These are phyloP conservation scores for Cryptosporidium muris DNA, from an alignment of 169 alveolate species.

Conservation along the genomic window DNA sequence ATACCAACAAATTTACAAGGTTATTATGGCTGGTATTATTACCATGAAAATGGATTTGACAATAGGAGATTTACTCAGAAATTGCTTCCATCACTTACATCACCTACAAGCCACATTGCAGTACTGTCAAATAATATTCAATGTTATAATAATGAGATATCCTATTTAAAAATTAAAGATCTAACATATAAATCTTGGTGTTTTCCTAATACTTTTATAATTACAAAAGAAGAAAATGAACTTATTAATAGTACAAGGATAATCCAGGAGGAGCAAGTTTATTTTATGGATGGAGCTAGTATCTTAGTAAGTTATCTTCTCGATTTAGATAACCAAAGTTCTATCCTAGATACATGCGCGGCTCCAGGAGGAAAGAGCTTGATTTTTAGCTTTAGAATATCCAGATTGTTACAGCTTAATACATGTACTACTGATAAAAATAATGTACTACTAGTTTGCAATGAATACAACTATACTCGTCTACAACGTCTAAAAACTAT, in stretches of 20 bases:
- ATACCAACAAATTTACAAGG: constrained; percentile 21
- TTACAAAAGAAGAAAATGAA: neutral
- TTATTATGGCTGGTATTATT: constrained; percentile 50
- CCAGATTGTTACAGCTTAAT: constrained; percentile 72
- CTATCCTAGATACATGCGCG: constrained; percentile 86
- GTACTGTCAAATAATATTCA: constrained; percentile 2
- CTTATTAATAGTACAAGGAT: neutral
- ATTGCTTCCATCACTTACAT: constrained; percentile 38
- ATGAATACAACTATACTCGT: constrained; percentile 74
- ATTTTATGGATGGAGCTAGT: constrained; percentile 71
- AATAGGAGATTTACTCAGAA: neutral
- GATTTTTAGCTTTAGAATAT: constrained; percentile 40
- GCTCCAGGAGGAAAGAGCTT: constrained; percentile 88
- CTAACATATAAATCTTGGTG: constrained; percentile 28
- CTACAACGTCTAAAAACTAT: constrained; percentile 74
- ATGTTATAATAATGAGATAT: neutral
- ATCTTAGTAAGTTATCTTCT: constrained; percentile 23
- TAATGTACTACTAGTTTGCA: constrained; percentile 74
- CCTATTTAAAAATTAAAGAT: constrained; percentile 5
- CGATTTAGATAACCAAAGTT: constrained; percentile 67
- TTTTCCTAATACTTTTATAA: constrained; percentile 21
- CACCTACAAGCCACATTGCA: constrained; percentile 29
- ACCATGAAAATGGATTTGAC: constrained; percentile 38
- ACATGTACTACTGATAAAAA: constrained; percentile 43
- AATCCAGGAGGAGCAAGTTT: constrained; percentile 10